Conservation (phyloP, 164 flowering plant species). For the Akebia trifoliata region DNA sequence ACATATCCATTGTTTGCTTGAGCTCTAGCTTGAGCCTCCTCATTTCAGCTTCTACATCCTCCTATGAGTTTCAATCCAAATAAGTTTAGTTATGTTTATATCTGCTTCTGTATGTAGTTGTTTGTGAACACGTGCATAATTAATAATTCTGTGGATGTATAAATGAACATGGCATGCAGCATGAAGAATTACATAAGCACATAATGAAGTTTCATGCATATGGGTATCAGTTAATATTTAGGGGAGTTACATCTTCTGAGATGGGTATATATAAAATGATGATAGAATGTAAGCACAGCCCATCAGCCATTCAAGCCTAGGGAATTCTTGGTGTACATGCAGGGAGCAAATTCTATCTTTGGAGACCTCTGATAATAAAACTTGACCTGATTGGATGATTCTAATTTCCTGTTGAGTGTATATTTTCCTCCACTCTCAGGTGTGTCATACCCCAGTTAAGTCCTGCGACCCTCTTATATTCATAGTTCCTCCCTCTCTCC, state of each 20-base stretch:
- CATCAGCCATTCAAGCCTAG: too few species aligned
- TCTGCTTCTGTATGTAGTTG: neutral
- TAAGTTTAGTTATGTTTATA: neutral
- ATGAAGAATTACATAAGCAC: neutral
- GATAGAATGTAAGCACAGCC: too few species aligned
- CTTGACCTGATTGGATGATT: too few species aligned
- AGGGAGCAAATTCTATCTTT: too few species aligned
- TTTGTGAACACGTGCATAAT: neutral
- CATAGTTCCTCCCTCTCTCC: too few species aligned
- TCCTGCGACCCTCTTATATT: too few species aligned
- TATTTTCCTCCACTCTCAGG: too few species aligned
- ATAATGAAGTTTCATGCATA: neutral
- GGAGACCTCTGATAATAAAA: too few species aligned
- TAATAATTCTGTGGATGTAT: neutral
- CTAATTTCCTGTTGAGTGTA: too few species aligned
- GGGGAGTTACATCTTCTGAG: constrained; percentile 8
- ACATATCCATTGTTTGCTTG: constrained; percentile 73
- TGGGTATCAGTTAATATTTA: too few species aligned
- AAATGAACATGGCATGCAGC: neutral
- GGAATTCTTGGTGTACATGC: too few species aligned
- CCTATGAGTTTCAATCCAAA: constrained; percentile 24
- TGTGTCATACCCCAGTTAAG: too few species aligned
- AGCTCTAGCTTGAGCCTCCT: constrained; percentile 62
- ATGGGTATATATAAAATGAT: constrained; percentile 6
- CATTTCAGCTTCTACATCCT: constrained; percentile 66